These are phyloP conservation scores for Chamaecyparis obtusa DNA, from an alignment of 75 land plant species.

Conservation along the genomic window DNA sequence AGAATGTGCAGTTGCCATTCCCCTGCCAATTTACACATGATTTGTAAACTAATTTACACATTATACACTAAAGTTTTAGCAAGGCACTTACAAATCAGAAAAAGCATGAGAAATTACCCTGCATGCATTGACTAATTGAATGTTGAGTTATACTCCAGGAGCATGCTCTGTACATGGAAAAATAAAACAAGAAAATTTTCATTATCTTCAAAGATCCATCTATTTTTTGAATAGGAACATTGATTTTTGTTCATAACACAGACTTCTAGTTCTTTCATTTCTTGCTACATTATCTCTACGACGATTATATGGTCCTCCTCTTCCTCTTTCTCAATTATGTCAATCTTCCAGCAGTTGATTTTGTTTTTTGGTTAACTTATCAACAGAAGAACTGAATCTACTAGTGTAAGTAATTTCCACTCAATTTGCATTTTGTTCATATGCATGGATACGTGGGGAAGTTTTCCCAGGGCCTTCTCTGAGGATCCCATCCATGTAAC, in stretches of 20 bases:
- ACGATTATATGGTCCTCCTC: conserved; percentile 45
- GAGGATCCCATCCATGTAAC: too few relatives aligned
- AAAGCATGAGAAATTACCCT: neutral
- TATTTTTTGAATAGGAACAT: conserved; percentile 51
- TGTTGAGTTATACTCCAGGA: conserved; percentile 30
- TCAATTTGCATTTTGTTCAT: neutral
- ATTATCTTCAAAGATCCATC: conserved; percentile 43
- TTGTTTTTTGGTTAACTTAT: neutral
- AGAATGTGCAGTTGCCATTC: too few relatives aligned
- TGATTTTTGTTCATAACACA: conserved; percentile 34
- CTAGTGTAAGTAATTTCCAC: neutral
- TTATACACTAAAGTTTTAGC: too few relatives aligned
- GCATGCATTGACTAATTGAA: neutral
- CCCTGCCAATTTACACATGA: too few relatives aligned
- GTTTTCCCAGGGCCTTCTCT: neutral
- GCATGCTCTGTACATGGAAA: conserved; percentile 64
- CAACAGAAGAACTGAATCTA: neutral
- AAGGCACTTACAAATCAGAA: too few relatives aligned
- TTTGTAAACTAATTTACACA: too few relatives aligned
- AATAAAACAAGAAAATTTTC: too few relatives aligned
- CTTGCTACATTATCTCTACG: conserved; percentile 34
- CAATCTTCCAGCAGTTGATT: conserved; percentile 6
- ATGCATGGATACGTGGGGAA: neutral
- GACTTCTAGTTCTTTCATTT: conserved; percentile 45
- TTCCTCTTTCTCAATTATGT: conserved; percentile 42